Evolutionary conservation across 2,329 filamentous ascomycete genomes (phyloP), one percentile per base, ranked within the genome.

Genomic region (Diaporthe nobilis): DNA sequence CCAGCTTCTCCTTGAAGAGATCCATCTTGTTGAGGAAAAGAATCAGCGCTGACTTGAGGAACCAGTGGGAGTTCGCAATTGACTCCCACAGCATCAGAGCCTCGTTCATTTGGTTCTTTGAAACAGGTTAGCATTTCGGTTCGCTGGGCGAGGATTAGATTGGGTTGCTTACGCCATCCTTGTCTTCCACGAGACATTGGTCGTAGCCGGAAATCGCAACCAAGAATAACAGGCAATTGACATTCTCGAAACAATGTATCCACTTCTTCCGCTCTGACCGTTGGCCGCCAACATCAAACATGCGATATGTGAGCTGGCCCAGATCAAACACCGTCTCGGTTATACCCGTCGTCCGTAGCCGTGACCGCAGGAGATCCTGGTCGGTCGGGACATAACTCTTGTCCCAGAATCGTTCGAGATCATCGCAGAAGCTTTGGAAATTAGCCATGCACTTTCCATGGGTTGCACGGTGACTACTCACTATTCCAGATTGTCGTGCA

Each of bases 151-250:
- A 28, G 39, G 34, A 28, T 61, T 49, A 12, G 25, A 25, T 67
- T 47, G 12, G 25, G n/a, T 67, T 76, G 67, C 95, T 87, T 89
- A 98, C 95, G 78, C 96, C 96, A 83, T 98, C 97, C 85, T 98
- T 96, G 84, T 98, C 96, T 86, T 98, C 96, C 4, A 98, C 95
- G 67, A 98, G 87, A 81, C 96, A 98, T 84, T 98, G 97, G 82
- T 98, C 96, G 84, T 98, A 98, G 76, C 96, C 96, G 78, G 95
- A 98, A 80, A 98, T 96, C 65, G 96, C 96, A 71, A 98, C 96
- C 79, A 98, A 90, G 86, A 98, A 98, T 55, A 98, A 88, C 72
- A 98, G 89, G 79, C 95, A 96, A 82, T 97, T 95, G 77, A 98
- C 95, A 78, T 97, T 97, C 84, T 98, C 95, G 83, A 98, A 98